Evolutionary conservation across 208 protist species (phyloP).

Genomic region (Sergeia podlipaevii): DNA sequence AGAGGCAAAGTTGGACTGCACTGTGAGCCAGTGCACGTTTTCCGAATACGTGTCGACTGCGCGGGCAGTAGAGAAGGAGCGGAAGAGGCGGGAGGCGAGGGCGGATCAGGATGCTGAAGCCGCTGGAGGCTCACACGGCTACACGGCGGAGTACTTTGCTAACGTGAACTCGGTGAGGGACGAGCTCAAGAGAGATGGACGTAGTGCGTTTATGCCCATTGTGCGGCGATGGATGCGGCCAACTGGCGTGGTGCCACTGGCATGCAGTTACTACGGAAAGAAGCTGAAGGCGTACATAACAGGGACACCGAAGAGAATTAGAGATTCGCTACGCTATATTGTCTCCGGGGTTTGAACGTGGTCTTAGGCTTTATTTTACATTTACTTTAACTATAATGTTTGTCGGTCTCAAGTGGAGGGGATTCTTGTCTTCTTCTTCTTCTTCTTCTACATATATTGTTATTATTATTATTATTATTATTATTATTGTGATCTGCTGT

Average conservation of each 20-base stretch:
- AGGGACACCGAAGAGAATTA: constrained; percentile 15
- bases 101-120: constrained; percentile 12
- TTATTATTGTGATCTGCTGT: no score
- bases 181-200: constrained; percentile 3
- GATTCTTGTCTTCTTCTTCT: no score
- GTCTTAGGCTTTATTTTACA: no score
- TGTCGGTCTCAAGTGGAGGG: no score
- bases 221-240: neutral
- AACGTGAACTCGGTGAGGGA: constrained; percentile 13
- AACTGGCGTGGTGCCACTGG: constrained; percentile 8
- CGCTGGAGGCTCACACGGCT: constrained; percentile 64
- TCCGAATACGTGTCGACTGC: constrained; percentile 32
- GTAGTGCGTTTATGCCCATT: neutral
- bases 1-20: constrained; percentile 21
- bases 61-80: constrained; percentile 28
- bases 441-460: no score
- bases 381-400: no score
- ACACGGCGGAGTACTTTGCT: constrained; percentile 65
- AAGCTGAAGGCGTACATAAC: constrained; percentile 2
- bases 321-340: constrained; percentile 34
- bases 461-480: no score
- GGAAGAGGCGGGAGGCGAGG: constrained; percentile 19
- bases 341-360: constrained; percentile 19
- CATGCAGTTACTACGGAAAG: constrained; percentile 21
- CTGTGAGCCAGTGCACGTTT: constrained; percentile 19